Evolutionary conservation across 805 yeast genomes (phyloP), one percentile per base, ranked within the genome.

Genomic region (Maudiozyma serrabonitensis): DNA sequence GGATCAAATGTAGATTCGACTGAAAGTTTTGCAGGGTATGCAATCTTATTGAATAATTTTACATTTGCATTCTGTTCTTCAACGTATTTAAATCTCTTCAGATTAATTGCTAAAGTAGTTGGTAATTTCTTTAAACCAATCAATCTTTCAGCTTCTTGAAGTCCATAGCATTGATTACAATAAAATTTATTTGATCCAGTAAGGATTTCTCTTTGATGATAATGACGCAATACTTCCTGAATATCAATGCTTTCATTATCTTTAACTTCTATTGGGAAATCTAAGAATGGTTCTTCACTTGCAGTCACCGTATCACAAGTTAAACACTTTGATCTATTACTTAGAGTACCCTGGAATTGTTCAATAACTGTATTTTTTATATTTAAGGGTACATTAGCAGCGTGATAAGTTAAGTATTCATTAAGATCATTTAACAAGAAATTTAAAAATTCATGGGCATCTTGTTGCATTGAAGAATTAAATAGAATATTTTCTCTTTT

Each of bases 381-480:
- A 4, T 47, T 45, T 11, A 26, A 15, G 15, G 51, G 46, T 9
- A 50, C 25, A n/a, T 32, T 26, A 8, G 39, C 16, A 6, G 46
- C 28, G 3, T 46, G 34, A 7, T 7, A n/a, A 11, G 46, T 46
- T 43, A 54, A 21, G 32, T 57, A 61, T 26, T 76, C 79, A 46
- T 85, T 70, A 16, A 84, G 74, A 54, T 86, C 89, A 66, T 93
- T 93, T 47, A 93, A 71, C 56, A 90, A 64, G 61, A 86, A 90
- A 64, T 90, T 91, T 62, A 90, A 75, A 66, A 93, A 93, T 68
- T 93, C 99, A 67, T 93, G 99, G 5, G 98, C 97, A 71, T 93
- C 99, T 63, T 93, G 99, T 64, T 93, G 99, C 96, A 89, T 90
- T 41, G 86, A 81, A 50, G 88, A 83, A 53, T 95, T 74, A 66